A percentile compares a stretch with the other conserved stretches of the same genome.
Conservation (phyloP, 768 basidiomycete genomes). For the Boletus subcaerulescens region DNA sequence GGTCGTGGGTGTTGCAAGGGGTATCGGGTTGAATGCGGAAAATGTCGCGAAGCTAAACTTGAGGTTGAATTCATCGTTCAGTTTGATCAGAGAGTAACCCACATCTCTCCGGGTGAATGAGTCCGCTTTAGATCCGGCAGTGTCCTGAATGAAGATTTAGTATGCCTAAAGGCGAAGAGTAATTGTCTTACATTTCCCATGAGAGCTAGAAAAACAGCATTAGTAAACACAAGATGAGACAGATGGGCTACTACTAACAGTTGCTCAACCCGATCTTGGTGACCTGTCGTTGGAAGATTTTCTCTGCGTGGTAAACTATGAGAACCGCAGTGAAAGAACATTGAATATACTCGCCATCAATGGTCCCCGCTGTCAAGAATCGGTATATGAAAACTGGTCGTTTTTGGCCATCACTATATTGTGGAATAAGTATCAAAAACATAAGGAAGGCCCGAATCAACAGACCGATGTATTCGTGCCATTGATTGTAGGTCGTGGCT, state of each 20-base stretch:
- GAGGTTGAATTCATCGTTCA: conserved; percentile 1
- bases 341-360: conserved; percentile 61
- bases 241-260: conserved; percentile 50
- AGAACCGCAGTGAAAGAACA: background rate
- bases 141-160: conserved; percentile 31
- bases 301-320: conserved; percentile 47
- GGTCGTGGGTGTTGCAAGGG: conserved; percentile 87
- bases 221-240: conserved; percentile 1
- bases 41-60: conserved; percentile 77
- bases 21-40: conserved; percentile 84
- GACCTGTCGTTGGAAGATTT: conserved; percentile 91
- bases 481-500: conserved; percentile 95
- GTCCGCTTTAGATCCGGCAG: conserved; percentile 66
- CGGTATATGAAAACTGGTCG: conserved; percentile 87
- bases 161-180: background rate
- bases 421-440: conserved; percentile 7
- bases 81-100: conserved; percentile 21
- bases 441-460: background rate
- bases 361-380: conserved; percentile 81
- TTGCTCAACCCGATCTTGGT: conserved; percentile 90
- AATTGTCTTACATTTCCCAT: conserved; percentile 58
- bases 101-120: conserved; percentile 89
- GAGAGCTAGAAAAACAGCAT: conserved; percentile 45
- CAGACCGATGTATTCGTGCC: conserved; percentile 91
- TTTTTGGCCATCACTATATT: conserved; percentile 86